These are phyloP conservation scores for Microbotryum lychnidis-dioicae DNA, from an alignment of 1,284 basidiomycete species.

Conservation along the genomic window DNA sequence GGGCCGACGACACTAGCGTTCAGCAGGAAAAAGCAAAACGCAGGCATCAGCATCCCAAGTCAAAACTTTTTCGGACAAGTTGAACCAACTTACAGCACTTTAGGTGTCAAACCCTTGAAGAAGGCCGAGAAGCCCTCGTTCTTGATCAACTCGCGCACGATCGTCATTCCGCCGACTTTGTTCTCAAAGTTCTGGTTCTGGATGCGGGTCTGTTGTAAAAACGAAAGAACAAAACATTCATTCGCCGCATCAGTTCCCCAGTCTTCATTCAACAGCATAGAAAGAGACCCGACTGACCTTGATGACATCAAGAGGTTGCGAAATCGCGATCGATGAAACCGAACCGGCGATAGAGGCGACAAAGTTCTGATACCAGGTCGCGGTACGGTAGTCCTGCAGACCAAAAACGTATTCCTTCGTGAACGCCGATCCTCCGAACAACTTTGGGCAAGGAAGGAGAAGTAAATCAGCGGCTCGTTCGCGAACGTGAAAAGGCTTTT, in stretches of 20 bases:
- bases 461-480: neutral
- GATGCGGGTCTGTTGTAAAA: conserved; percentile 58
- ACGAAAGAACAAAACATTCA: too few relatives aligned
- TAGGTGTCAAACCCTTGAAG: conserved; percentile 73
- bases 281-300: conserved; percentile 45
- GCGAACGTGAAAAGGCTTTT: too few relatives aligned
- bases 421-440: conserved; percentile 89
- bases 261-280: neutral
- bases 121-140: conserved; percentile 80
- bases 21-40: neutral
- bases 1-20: conserved; percentile 76
- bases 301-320: conserved; percentile 90
- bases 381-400: conserved; percentile 78
- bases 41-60: neutral
- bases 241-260: too few relatives aligned
- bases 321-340: conserved; percentile 84
- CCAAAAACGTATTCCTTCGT: conserved; percentile 91
- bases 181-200: conserved; percentile 97
- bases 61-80: conserved; percentile 29
- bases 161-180: conserved; percentile 72
- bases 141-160: conserved; percentile 78
- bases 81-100: conserved; percentile 48
- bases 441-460: conserved; percentile 44
- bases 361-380: conserved; percentile 90
- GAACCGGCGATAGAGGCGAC: conserved; percentile 89